Conservation (phyloP, 257 asterid genomes). For the Scutellaria baicalensis region DNA sequence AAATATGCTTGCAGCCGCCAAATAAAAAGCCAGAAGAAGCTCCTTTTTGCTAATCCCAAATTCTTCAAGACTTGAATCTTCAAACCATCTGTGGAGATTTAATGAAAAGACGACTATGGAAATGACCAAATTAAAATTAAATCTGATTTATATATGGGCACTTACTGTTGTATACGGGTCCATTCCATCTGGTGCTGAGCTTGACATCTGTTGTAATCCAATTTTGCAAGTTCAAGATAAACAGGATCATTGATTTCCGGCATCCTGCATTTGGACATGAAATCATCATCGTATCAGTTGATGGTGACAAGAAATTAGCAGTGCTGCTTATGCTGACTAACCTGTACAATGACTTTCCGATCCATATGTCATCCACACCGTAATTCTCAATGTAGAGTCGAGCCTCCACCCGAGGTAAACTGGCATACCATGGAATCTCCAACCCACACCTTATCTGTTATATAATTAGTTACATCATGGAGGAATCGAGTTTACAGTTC, state of each 20-base stretch:
- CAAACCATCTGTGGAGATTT: conserved; percentile 25
- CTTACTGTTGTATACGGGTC: conserved; percentile 29
- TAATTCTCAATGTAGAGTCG: conserved; percentile 26
- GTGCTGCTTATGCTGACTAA: neutral
- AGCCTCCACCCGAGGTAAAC: conserved; percentile 27
- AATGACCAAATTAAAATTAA: neutral
- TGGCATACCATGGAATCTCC: conserved; percentile 35
- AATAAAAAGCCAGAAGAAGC: conserved; percentile 16
- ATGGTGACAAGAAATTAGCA: neutral
- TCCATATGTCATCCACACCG: conserved; percentile 24
- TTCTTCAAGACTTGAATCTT: conserved; percentile 1
- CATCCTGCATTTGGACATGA: conserved; percentile 19
- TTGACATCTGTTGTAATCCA: conserved; percentile 38
- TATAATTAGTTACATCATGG: neutral
- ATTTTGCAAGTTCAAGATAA: conserved; percentile 33
- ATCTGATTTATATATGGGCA: neutral
- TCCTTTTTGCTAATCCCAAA: conserved; percentile 24
- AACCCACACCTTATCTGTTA: conserved; percentile 14
- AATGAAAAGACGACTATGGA: neutral
- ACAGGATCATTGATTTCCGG: conserved; percentile 16
- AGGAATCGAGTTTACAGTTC: too few species aligned
- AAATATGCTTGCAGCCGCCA: conserved; percentile 30
- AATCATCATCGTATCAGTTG: too few species aligned
- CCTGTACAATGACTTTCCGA: conserved; percentile 34
- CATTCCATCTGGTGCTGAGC: conserved; percentile 42